A percentile compares a stretch with the other conserved stretches of the same genome.
These are phyloP conservation scores for Sarocladiaceae sp. DNA, from an alignment of 2,329 filamentous ascomycete genomes.

Conservation along the genomic window DNA sequence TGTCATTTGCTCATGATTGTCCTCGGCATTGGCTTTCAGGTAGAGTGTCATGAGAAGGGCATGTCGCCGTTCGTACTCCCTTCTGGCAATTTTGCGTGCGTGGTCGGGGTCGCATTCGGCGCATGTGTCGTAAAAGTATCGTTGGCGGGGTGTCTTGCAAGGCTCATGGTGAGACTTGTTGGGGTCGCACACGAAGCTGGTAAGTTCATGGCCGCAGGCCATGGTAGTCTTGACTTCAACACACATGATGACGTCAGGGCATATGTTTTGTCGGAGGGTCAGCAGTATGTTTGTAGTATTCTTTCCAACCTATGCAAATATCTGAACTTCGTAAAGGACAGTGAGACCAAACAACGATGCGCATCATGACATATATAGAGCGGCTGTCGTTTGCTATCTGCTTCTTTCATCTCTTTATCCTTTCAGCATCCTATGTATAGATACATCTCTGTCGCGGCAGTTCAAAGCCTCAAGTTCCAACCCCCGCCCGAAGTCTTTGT, in stretches of 20 bases:
- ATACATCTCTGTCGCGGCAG: no score
- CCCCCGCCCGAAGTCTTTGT: no score
- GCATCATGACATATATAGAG: no score
- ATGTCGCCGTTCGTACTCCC: slow-evolving; percentile 22
- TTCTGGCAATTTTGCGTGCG: slow-evolving; percentile 19
- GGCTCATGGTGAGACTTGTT: slow-evolving; percentile 9
- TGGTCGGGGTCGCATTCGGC: slow-evolving; percentile 29
- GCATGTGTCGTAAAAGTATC: slow-evolving; percentile 31
- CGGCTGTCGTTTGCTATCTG: not conserved
- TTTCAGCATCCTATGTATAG: no score
- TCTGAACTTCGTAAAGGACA: no score
- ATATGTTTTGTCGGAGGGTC: not conserved
- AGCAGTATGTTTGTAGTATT: no score
- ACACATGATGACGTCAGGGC: slow-evolving; percentile 16
- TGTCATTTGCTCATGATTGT: slow-evolving; percentile 20
- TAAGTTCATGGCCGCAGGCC: slow-evolving; percentile 21
- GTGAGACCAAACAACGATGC: no score
- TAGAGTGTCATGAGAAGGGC: slow-evolving; percentile 21
- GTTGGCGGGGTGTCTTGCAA: slow-evolving; percentile 14
- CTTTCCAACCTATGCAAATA: no score
- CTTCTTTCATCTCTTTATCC: not conserved
- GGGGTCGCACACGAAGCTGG: slow-evolving; percentile 13
- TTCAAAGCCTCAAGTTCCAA: no score
- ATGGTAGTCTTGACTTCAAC: slow-evolving; percentile 19
- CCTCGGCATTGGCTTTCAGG: slow-evolving; percentile 19